These are phyloP conservation scores for Candida argentea DNA, from an alignment of 805 yeast species.

Conservation along the genomic window DNA sequence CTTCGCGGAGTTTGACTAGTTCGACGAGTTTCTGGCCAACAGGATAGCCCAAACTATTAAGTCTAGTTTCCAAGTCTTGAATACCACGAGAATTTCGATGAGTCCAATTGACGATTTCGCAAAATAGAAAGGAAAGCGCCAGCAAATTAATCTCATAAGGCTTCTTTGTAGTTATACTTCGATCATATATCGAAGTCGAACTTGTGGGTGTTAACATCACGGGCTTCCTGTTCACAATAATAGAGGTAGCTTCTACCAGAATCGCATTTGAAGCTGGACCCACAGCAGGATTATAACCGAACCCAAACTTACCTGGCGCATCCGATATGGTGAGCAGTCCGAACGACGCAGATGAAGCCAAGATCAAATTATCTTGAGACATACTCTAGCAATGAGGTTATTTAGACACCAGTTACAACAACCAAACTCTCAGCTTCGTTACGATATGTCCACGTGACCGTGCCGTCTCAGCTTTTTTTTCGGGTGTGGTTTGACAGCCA, in stretches of 20 bases:
- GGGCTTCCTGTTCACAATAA: conserved; percentile 22
- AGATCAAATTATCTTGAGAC: conserved; percentile 17
- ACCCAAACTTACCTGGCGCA: conserved; percentile 18
- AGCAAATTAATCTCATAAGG: conserved; percentile 58
- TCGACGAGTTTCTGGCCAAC: conserved; percentile 68
- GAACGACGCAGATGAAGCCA: conserved; percentile 21
- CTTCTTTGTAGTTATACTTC: conserved; percentile 50
- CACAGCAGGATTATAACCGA: conserved; percentile 34
- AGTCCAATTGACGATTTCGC: conserved; percentile 60
- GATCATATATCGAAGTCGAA: conserved; percentile 49
- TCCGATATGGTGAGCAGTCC: conserved; percentile 20
- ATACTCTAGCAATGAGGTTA: no score
- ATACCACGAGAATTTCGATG: conserved; percentile 56
- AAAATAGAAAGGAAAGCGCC: conserved; percentile 57
- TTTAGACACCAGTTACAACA: no score
- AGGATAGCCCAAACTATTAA: conserved; percentile 68
- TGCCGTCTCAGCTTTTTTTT: no score
- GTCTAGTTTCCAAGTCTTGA: conserved; percentile 44
- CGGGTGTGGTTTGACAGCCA: no score
- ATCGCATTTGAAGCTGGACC: conserved; percentile 33
- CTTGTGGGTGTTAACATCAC: conserved; percentile 24
- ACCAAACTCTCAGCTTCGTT: no score
- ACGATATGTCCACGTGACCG: no score
- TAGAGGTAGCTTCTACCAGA: conserved; percentile 25
- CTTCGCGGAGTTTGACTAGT: conserved; percentile 57